Base-by-base conservation (phyloP, 1,284 basidiomycete species). In the Omphalotus olearius region DNA sequence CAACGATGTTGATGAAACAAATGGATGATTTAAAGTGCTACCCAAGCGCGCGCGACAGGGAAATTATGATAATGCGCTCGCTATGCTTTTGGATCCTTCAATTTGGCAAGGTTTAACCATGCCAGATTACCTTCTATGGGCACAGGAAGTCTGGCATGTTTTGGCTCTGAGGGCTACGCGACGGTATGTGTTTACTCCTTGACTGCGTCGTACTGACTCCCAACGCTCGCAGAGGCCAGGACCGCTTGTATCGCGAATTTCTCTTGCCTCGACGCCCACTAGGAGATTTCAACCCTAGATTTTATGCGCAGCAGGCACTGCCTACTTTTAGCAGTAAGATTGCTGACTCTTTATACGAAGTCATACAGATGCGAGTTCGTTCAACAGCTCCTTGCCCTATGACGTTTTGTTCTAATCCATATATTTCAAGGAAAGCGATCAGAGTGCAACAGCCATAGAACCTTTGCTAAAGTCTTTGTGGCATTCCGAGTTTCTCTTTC, bases 401-500 rank as follows among this genome's bases (percentile, higher is more conserved):
- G 50, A 41, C 45, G 46, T 48, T 20, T 44, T 49, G 14, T 52
- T 56, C 47, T 53, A 47, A 10, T 47, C 14, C 16, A 41, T 40
- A 35, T 39, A 11, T 26, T 9, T 35, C 17, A 16, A 78, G 81
- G 70, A 75, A 61, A 69, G 65, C 37, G 81, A 82, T 52, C 85
- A 91, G 69, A 78, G 76, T 9, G 71, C 81, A 30, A 72, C 74
- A 23, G 71, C 79, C 2, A 74, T 89, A 16, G 82, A 89, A 45
- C 77, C 80, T 23, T 67, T 91, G 18, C 68, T 91, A 33, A 81
- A 76, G 50, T 80, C 83, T 2, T 64, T 91, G 20, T 91, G 89
- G 87, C 77, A 87, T 55, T 78, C 88, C 0, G 89, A 91, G 64
- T 91, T 88, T 62, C 77, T 88, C 55, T 79, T 82, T 50, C 78